Percentiles rank a stretch among this genome's conserved stretches.
Evolutionary conservation across 1,139 yeast species (phyloP).

Genomic region (Pichia terricola): DNA sequence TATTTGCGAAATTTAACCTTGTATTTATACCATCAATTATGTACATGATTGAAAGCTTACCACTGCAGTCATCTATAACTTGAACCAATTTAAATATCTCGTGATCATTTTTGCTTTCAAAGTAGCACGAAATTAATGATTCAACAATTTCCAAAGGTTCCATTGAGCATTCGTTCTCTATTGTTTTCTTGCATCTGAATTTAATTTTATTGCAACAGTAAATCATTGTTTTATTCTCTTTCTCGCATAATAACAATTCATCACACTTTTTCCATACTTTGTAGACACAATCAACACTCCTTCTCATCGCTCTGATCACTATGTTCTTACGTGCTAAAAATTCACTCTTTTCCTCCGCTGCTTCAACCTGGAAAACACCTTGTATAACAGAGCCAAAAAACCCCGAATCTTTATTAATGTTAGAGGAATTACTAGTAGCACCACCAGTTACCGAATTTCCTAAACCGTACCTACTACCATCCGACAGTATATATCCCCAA

Average conservation of each 20-base stretch:
- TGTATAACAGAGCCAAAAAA: constrained; percentile 42
- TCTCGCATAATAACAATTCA: constrained; percentile 26
- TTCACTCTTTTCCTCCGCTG: constrained; percentile 48
- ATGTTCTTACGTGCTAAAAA: constrained; percentile 47
- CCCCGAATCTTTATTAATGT: constrained; percentile 1
- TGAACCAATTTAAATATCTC: constrained; percentile 43
- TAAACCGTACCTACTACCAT: background rate
- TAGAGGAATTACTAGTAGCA: background rate
- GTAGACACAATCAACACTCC: constrained; percentile 45
- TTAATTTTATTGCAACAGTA: constrained; percentile 60
- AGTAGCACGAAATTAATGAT: constrained; percentile 38
- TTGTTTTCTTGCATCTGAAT: constrained; percentile 56
- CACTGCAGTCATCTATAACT: constrained; percentile 77
- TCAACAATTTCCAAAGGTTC: constrained; percentile 74
- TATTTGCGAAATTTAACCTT: constrained; percentile 30
- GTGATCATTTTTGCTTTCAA: background rate
- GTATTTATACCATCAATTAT: constrained; percentile 46
- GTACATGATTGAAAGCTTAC: constrained; percentile 65
- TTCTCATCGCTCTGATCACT: constrained; percentile 54
- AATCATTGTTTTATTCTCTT: constrained; percentile 36
- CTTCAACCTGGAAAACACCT: constrained; percentile 79
- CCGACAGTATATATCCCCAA: constrained; percentile 22
- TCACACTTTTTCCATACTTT: constrained; percentile 75
- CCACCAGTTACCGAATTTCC: background rate
- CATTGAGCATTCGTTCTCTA: constrained; percentile 58